Conservation (phyloP, 805 yeast genomes). For the Candida schatavii region DNA sequence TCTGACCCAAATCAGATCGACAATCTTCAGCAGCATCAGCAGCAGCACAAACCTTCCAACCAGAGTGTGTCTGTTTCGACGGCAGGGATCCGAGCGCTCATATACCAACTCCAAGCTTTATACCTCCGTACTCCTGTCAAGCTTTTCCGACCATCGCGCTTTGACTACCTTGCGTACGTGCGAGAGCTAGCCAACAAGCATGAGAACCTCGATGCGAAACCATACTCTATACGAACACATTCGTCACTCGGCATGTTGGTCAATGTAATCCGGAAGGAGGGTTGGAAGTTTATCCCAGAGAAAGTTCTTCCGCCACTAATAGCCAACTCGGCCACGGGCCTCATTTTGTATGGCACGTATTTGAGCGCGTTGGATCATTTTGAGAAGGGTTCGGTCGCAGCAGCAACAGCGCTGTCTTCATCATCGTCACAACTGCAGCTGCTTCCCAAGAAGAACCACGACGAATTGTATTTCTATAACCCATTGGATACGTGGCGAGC, state of each 20-base stretch:
- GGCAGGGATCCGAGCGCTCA: constrained; percentile 81
- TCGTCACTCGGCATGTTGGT: constrained; percentile 74
- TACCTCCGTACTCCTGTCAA: constrained; percentile 82
- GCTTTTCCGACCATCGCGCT: constrained; percentile 84
- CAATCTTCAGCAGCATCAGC: neutral
- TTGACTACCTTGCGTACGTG: constrained; percentile 76
- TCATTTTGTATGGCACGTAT: constrained; percentile 81
- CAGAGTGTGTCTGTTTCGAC: constrained; percentile 72
- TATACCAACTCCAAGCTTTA: constrained; percentile 73
- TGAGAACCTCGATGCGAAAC: constrained; percentile 40
- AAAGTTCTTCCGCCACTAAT: constrained; percentile 82
- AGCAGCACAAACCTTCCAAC: constrained; percentile 15
- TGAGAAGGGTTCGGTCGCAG: constrained; percentile 12
- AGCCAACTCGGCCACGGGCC: constrained; percentile 87
- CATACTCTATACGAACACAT: constrained; percentile 63
- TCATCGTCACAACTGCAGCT: neutral
- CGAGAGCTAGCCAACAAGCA: constrained; percentile 50
- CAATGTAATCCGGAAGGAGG: constrained; percentile 69
- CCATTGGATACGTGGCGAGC: constrained; percentile 66
- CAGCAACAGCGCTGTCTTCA: neutral
- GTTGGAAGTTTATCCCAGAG: constrained; percentile 85
- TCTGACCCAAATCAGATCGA: neutral
- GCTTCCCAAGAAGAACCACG: neutral
- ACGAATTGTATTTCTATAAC: constrained; percentile 15
- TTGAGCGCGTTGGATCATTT: constrained; percentile 47